These are phyloP conservation scores for Fagopyrum esculentum DNA, from an alignment of 148 eudicot genomes.

Conservation along the genomic window DNA sequence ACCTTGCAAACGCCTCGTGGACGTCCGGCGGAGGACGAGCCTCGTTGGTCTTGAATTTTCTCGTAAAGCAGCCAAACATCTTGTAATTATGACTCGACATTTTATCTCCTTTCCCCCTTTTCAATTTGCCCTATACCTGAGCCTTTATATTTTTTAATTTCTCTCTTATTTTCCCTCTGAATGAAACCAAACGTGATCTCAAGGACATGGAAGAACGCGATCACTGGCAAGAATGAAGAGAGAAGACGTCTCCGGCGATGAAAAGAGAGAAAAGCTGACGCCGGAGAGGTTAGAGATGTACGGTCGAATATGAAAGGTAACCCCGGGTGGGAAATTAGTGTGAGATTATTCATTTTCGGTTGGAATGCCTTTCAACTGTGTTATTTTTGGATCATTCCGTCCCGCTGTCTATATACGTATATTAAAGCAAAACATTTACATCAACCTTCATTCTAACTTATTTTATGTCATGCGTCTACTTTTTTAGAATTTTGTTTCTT, in stretches of 20 bases:
- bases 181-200: not conserved
- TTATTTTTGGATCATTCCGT: not conserved
- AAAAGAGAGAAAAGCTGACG: not conserved
- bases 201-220: not conserved
- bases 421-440: no score
- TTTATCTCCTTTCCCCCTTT: constrained; percentile 2
- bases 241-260: not conserved
- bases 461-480: no score
- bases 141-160: not conserved
- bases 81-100: constrained; percentile 42
- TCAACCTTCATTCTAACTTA: no score
- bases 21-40: constrained; percentile 70
- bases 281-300: not conserved
- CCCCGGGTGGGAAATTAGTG: not conserved
- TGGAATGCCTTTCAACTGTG: not conserved
- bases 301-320: not conserved
- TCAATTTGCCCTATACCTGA: not conserved
- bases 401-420: no score
- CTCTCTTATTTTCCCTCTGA: not conserved
- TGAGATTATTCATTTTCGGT: not conserved
- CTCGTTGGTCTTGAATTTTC: constrained; percentile 71
- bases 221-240: not conserved
- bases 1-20: constrained; percentile 41
- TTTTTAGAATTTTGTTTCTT: no score
- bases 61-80: constrained; percentile 64